These are phyloP conservation scores for Scorias spongiosa DNA, from an alignment of 2,329 filamentous ascomycete genomes.

Conservation along the genomic window DNA sequence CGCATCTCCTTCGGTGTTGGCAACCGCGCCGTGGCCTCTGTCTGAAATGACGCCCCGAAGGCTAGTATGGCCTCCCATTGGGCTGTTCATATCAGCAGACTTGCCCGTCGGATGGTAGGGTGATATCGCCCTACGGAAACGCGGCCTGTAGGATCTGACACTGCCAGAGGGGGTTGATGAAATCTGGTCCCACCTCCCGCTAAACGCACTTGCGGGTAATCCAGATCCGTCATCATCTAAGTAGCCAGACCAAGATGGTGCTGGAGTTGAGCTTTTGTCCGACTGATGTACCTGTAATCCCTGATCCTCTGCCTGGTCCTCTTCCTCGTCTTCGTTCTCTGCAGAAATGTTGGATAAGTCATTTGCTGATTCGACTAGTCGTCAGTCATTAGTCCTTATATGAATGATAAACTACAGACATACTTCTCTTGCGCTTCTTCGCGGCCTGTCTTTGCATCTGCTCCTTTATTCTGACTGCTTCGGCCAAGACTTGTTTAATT, in stretches of 20 bases:
- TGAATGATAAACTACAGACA: background rate
- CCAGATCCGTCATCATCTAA: too few relatives aligned
- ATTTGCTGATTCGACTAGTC: background rate
- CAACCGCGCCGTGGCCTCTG: background rate
- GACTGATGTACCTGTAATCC: too few relatives aligned
- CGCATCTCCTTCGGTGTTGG: background rate
- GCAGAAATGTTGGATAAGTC: background rate
- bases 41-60: background rate
- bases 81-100: background rate
- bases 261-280: too few relatives aligned
- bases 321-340: background rate
- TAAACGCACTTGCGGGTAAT: too few relatives aligned
- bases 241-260: too few relatives aligned
- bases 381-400: background rate
- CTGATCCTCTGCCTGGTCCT: too few relatives aligned
- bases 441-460: background rate
- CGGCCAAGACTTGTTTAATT: background rate
- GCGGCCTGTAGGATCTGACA: too few relatives aligned
- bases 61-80: background rate
- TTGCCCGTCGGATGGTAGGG: background rate
- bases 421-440: background rate
- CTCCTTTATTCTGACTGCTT: background rate
- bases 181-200: too few relatives aligned
- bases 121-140: too few relatives aligned
- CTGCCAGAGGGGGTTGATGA: too few relatives aligned